Conservation (phyloP, 768 basidiomycete species). For the Cystobasidium ongulense region DNA sequence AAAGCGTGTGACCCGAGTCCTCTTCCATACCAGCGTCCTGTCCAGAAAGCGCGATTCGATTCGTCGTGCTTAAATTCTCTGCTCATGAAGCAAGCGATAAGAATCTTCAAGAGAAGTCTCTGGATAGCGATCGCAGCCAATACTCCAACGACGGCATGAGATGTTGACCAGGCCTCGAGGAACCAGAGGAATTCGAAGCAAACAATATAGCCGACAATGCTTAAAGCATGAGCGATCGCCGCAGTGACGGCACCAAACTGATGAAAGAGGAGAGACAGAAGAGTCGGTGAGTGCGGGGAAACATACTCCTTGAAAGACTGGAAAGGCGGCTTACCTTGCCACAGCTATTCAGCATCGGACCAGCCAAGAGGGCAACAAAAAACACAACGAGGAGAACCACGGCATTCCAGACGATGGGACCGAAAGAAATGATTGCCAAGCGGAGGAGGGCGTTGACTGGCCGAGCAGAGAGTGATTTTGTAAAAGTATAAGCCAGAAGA, state of each 20-base stretch:
- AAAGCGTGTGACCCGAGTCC: constrained; percentile 81
- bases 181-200: constrained; percentile 99
- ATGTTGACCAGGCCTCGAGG: constrained; percentile 81
- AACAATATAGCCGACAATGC: constrained; percentile 72
- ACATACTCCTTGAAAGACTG: background rate
- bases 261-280: constrained; percentile 53
- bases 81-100: constrained; percentile 87
- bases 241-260: constrained; percentile 90
- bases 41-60: constrained; percentile 99
- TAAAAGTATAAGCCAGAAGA: constrained; percentile 70
- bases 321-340: background rate
- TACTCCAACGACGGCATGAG: constrained; percentile 86
- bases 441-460: constrained; percentile 76
- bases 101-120: constrained; percentile 81
- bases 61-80: constrained; percentile 99
- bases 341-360: constrained; percentile 63
- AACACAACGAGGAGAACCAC: constrained; percentile 78
- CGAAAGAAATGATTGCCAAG: constrained; percentile 82
- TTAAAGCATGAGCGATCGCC: constrained; percentile 71
- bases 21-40: constrained; percentile 83
- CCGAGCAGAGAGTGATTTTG: constrained; percentile 51
- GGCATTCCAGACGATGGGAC: constrained; percentile 93
- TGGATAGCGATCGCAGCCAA: constrained; percentile 87
- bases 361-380: constrained; percentile 81
- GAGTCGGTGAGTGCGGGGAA: constrained; percentile 46